Conservation (phyloP, 345 rosid species). For the Ceriops tagal region DNA sequence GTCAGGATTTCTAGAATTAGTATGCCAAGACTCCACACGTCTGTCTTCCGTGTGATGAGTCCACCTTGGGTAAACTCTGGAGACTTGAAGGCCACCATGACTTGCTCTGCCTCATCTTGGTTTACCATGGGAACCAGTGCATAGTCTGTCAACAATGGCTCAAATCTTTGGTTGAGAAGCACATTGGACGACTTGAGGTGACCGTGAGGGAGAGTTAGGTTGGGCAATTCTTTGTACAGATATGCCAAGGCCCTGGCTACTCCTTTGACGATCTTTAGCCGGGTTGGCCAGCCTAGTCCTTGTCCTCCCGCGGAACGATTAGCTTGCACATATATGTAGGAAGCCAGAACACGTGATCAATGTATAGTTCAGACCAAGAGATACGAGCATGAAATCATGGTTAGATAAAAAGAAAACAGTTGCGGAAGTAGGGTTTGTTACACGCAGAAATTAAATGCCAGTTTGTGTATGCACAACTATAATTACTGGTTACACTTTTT, state of each 20-base stretch:
- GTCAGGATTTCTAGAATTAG: constrained; percentile 9
- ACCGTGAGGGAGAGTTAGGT: constrained; percentile 3
- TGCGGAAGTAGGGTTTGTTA: too few species aligned
- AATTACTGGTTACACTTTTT: too few species aligned
- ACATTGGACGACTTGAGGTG: constrained; percentile 12
- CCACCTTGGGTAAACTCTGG: constrained; percentile 7
- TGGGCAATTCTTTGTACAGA: neutral
- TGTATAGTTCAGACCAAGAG: too few species aligned
- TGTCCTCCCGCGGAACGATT: neutral
- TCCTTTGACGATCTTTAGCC: constrained; percentile 3
- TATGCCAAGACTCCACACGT: constrained; percentile 9
- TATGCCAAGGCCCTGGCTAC: neutral
- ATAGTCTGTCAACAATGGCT: constrained; percentile 4
- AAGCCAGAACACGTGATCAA: too few species aligned
- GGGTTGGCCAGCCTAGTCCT: constrained; percentile 4
- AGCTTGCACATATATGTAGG: too few species aligned
- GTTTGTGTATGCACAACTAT: too few species aligned
- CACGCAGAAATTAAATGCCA: too few species aligned
- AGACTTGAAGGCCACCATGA: constrained; percentile 14
- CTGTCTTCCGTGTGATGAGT: neutral
- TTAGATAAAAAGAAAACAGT: too few species aligned
- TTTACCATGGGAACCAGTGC: constrained; percentile 1
- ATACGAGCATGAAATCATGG: too few species aligned
- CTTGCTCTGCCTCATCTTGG: neutral
- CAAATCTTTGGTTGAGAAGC: neutral